Conservation (phyloP, 225 moss, liverwort and hornwort genomes). For the Rhytidiadelphus loreus region DNA sequence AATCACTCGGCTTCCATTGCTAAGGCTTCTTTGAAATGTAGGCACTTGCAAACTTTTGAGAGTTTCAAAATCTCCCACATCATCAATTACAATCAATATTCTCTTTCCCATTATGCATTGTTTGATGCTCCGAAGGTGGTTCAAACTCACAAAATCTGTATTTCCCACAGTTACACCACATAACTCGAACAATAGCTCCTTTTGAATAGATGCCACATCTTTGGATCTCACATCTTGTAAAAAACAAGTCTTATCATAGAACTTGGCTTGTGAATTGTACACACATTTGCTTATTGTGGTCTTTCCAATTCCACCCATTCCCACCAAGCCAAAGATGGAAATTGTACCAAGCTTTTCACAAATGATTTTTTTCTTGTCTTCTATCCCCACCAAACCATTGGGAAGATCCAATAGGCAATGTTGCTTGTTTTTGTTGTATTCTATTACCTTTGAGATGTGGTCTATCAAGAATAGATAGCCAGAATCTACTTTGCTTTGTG, state of each 20-base stretch:
- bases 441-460: not conserved
- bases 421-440: not conserved
- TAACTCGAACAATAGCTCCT: not conserved
- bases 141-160: rapidly evolving
- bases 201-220: not conserved
- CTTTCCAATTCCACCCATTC: not conserved
- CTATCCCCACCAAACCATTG: not conserved
- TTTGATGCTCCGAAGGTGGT: too few relatives aligned
- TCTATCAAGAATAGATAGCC: not conserved
- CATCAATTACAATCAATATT: too few relatives aligned
- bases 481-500: not conserved
- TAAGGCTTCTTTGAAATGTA: too few relatives aligned
- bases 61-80: too few relatives aligned
- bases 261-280: not conserved
- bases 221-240: not conserved
- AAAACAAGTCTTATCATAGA: not conserved
- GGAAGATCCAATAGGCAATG: not conserved
- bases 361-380: not conserved
- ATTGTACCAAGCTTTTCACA: not conserved
- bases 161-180: not conserved
- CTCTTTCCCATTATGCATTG: too few relatives aligned
- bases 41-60: too few relatives aligned
- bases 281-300: not conserved
- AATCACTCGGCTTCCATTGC: too few relatives aligned
- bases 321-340: not conserved